These are phyloP conservation scores for Crotalaria pallida DNA, from an alignment of 306 rosid species.

Conservation along the genomic window DNA sequence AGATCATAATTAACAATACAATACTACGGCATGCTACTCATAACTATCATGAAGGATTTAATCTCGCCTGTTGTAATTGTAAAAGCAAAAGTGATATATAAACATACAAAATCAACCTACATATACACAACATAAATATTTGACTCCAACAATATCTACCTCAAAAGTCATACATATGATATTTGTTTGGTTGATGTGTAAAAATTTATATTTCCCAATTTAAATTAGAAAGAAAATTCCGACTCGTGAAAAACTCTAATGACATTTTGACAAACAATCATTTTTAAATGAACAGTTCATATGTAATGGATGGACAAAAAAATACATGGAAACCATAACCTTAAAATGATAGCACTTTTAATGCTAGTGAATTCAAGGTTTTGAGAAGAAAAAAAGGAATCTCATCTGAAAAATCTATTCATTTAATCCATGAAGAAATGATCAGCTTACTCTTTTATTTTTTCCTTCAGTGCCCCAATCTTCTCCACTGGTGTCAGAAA, in stretches of 20 bases:
- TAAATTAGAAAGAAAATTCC: background rate
- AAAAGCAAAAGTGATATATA: no score
- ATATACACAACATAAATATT: no score
- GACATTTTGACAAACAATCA: background rate
- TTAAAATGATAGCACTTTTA: background rate
- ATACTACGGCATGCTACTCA: background rate
- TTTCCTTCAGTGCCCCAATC: constrained; percentile 63
- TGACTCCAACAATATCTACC: background rate
- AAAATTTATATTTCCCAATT: background rate
- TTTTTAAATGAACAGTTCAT: background rate
- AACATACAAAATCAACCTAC: no score
- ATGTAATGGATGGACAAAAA: background rate
- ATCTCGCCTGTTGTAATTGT: no score
- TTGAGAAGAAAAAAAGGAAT: background rate
- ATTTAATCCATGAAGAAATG: background rate
- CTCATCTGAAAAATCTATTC: background rate
- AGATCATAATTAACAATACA: background rate
- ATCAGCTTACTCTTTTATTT: constrained; percentile 45
- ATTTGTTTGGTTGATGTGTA: no score
- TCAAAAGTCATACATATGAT: background rate
- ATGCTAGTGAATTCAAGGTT: constrained; percentile 7
- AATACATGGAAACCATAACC: background rate
- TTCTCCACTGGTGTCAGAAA: constrained; percentile 63
- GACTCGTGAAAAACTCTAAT: background rate
- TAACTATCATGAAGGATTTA: no score